phyloP scores from a whole-genome alignment of 1,284 basidiomycete species.

The Sporisorium sorghi region DNA sequence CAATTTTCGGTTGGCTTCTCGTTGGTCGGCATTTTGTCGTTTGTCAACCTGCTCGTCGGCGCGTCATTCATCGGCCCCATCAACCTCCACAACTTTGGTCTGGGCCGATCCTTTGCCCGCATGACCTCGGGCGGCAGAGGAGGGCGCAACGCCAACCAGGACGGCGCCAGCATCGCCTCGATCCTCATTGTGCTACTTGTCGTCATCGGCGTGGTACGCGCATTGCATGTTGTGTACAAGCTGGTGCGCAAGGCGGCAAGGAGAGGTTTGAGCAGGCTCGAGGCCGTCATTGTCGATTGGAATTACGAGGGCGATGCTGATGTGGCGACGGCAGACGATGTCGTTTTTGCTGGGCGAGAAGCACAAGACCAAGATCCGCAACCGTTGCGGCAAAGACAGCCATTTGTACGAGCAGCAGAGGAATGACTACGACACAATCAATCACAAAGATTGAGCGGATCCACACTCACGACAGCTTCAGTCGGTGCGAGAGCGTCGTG shows the following conservation, averaged over 20 bases:
- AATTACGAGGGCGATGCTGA: constrained; percentile 47
- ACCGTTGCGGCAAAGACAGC: constrained; percentile 10
- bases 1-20: constrained; percentile 58
- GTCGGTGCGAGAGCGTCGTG: not conserved
- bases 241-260: constrained; percentile 28
- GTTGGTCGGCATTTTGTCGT: constrained; percentile 52
- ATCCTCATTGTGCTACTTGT: constrained; percentile 53
- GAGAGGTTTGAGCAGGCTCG: constrained; percentile 38
- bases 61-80: constrained; percentile 48
- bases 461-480: not conserved
- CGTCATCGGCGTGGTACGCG: constrained; percentile 50
- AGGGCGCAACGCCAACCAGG: constrained; percentile 31
- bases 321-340: constrained; percentile 6
- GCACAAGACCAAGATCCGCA: not conserved
- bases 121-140: constrained; percentile 38
- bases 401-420: constrained; percentile 10
- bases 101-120: constrained; percentile 53
- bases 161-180: constrained; percentile 46
- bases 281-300: constrained; percentile 55
- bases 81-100: constrained; percentile 55
- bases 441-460: not conserved
- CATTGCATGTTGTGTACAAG: constrained; percentile 45
- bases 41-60: constrained; percentile 52
- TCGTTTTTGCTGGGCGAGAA: constrained; percentile 1
- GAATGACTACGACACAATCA: constrained; percentile 5